A percentile compares a stretch with the other conserved stretches of the same genome.
Evolutionary conservation across 352 stramenopile genomes (phyloP).

Genomic region (Phytophthora megakarya): DNA sequence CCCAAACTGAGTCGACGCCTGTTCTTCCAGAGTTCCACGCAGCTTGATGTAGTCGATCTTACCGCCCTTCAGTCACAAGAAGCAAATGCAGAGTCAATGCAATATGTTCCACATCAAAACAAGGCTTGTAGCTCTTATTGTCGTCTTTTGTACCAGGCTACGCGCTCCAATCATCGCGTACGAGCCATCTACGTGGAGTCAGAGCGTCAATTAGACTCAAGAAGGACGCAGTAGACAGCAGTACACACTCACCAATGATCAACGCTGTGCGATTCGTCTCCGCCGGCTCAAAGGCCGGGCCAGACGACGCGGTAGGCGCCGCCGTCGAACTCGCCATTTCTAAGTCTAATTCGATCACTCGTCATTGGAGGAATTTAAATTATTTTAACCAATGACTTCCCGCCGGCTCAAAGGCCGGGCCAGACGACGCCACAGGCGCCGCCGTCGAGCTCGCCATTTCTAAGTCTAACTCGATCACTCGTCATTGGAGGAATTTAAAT

Average conservation of each 20-base stretch:
- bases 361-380: constrained; percentile 8
- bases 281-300: constrained; percentile 7
- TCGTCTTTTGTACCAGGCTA: constrained; percentile 34
- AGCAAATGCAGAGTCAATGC: constrained; percentile 1
- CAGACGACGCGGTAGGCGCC: constrained; percentile 27
- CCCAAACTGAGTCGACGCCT: constrained; percentile 48
- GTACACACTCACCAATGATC: constrained; percentile 60
- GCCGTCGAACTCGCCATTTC: constrained; percentile 11
- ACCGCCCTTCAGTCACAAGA: constrained; percentile 38
- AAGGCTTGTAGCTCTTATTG: background rate
- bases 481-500: constrained; percentile 8
- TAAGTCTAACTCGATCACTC: background rate
- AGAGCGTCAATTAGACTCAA: constrained; percentile 9
- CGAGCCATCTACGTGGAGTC: constrained; percentile 53
- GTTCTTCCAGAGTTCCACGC: constrained; percentile 57
- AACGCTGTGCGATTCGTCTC: constrained; percentile 54
- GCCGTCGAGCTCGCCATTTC: constrained; percentile 11
- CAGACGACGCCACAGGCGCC: constrained; percentile 26
- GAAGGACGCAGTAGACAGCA: background rate
- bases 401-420: constrained; percentile 7
- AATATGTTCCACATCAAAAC: background rate
- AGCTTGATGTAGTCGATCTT: constrained; percentile 80
- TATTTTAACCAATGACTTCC: constrained; percentile 25
- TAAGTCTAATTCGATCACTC: background rate
- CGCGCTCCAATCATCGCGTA: constrained; percentile 73